Evolutionary conservation across 148 eudicot genomes (phyloP), one percentile per base, ranked within the genome.

Genomic region (Vaccinium myrtillus): DNA sequence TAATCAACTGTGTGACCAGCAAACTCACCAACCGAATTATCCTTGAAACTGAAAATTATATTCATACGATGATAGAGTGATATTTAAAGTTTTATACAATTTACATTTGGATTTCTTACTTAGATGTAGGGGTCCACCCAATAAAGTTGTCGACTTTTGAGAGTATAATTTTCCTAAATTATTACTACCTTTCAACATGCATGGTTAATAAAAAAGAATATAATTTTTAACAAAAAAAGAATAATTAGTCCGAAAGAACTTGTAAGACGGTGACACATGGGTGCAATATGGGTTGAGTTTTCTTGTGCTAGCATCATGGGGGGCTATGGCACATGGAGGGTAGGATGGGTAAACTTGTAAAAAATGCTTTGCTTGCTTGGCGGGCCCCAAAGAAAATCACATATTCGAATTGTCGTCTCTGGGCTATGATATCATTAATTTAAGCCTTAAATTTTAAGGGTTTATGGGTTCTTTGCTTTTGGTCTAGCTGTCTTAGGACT

Each of bases 281-380:
- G 65, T 15, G 27, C 12, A 77, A 36, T 27, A 51, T 78, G 73
- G 75, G 81, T 36, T 54, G 76, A 43, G 58, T 49, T 53, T 79
- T 84, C 65, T 78, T 21, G 78, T 81, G 85, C 84, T 74, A 78
- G 75, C 43, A 81, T 86, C 77, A 49, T 73, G 84, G 87, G 87
- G 80, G 80, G 73, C 82, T 78, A 27, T 46, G 56, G 88, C 90
- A 89, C 88, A 87, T 87, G 89, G 87, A 74, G 86, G 39, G 9
- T 25, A 54, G 70, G 84, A 4, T n/a, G 8, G 4, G 58, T 58
- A 21, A 10, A 61, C 63, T 79, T 70, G 69, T 12, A 55, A 50
- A 67, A 25, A 82, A 78, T 85, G 85, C 78, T 83, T 84, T 86
- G 87, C 88, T 86, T 81, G 83, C 81, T 88, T 88, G 74, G 49